Evolutionary conservation across 306 rosid genomes (phyloP).

Genomic region (Vigna mungo): DNA sequence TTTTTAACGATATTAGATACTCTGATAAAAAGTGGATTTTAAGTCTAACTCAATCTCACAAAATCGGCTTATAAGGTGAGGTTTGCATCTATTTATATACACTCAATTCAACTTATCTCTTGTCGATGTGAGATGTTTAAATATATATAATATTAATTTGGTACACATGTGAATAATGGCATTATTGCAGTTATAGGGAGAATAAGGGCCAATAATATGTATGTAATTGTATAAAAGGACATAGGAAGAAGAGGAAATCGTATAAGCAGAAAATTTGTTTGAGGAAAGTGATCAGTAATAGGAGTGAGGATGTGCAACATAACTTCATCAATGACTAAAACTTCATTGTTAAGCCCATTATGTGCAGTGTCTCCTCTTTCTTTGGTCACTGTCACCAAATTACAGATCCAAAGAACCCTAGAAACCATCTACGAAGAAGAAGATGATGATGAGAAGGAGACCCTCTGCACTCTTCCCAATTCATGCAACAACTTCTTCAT

Average conservation of each 20-base stretch:
- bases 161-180: not conserved
- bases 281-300: not conserved
- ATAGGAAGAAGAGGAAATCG: not conserved
- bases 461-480: not conserved
- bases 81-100: no score
- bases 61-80: no score
- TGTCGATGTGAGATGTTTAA: no score
- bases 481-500: not conserved
- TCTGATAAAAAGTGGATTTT: no score
- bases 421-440: slow-evolving; percentile 47
- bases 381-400: not conserved
- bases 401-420: slow-evolving; percentile 11
- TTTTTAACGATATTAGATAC: no score
- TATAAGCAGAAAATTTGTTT: not conserved
- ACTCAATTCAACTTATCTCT: no score
- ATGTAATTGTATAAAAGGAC: not conserved
- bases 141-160: not conserved
- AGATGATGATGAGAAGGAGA: slow-evolving; percentile 33
- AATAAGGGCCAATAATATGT: not conserved
- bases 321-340: not conserved
- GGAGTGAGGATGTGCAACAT: no score
- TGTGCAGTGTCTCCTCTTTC: slow-evolving; percentile 7
- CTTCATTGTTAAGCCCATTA: not conserved
- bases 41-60: no score
- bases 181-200: not conserved